Evolutionary conservation across 768 basidiomycete genomes (phyloP), one percentile per base, ranked within the genome.

Genomic region (Tricholoma saponaceum): DNA sequence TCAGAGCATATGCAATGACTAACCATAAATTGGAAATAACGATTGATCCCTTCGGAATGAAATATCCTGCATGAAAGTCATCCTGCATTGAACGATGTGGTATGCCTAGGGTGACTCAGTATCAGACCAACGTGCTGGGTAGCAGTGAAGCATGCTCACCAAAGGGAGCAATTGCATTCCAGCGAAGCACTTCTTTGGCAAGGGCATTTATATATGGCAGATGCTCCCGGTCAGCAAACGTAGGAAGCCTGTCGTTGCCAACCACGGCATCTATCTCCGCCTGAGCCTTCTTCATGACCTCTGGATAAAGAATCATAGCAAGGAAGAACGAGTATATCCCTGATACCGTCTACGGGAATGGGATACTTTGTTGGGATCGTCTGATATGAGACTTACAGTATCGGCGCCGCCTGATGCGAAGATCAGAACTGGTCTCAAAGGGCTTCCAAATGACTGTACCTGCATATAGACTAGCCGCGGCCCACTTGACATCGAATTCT

Each of bases 201-300:
- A 88, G 74, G 1, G 86, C 86, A 58, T 85, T 79, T 51, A 83
- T 62, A 62, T 84, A 87, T 2, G 86, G 86, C 23, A 87, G 72
- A 14, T 76, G 66, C 23, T 76, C 72, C n/a, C 84, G 82, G 68
- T 87, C 86, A 52, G 74, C 68, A 67, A 83, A 82, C 13, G 85
- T n/a, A n/a, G n/a, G n/a, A n/a, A n/a, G n/a, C n/a, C n/a, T n/a
- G n/a, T n/a, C n/a, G n/a, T n/a, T n/a, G n/a, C n/a, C n/a, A n/a
- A n/a, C n/a, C n/a, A n/a, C n/a, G n/a, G n/a, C n/a, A n/a, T n/a
- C n/a, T n/a, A n/a, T n/a, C n/a, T n/a, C n/a, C n/a, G n/a, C n/a
- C n/a, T n/a, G n/a, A n/a, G n/a, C n/a, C n/a, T n/a, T n/a, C n/a
- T n/a, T n/a, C n/a, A n/a, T n/a, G n/a, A n/a, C n/a, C n/a, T n/a